phyloP scores from a whole-genome alignment of 768 basidiomycete species.

The Boletus rubescentipes region DNA sequence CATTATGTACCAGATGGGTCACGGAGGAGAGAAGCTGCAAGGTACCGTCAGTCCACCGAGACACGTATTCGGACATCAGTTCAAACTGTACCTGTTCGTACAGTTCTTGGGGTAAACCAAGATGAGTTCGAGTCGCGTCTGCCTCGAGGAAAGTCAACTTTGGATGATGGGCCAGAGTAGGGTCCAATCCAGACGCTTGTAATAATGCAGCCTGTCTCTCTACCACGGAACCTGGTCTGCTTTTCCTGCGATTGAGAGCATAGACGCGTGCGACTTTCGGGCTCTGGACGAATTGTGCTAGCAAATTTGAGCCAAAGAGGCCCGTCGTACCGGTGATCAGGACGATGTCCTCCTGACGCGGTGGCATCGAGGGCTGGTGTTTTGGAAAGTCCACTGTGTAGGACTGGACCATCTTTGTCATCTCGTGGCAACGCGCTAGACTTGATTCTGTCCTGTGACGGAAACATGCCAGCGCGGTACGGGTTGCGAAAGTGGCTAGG shows the following conservation, averaged over 20 bases:
- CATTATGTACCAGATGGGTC: conserved; percentile 41
- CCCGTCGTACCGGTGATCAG: conserved; percentile 38
- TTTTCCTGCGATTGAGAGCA: conserved; percentile 27
- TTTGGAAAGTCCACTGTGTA: conserved; percentile 8
- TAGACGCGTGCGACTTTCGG: conserved; percentile 23
- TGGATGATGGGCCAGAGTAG: conserved; percentile 22
- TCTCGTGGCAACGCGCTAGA: conserved; percentile 13
- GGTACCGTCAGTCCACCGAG: background rate
- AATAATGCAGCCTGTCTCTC: conserved; percentile 31
- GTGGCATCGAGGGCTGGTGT: conserved; percentile 1
- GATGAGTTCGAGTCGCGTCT: conserved; percentile 16
- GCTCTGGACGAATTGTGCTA: conserved; percentile 22
- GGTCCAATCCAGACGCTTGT: conserved; percentile 32
- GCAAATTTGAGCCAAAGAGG: conserved; percentile 31
- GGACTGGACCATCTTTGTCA: conserved; percentile 9
- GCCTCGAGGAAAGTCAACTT: conserved; percentile 37
- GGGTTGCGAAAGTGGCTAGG: conserved; percentile 19
- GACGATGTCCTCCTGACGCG: conserved; percentile 13
- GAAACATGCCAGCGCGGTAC: conserved; percentile 11
- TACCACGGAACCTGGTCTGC: conserved; percentile 12
- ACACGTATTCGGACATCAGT: background rate
- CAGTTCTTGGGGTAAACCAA: conserved; percentile 28
- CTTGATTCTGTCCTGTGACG: conserved; percentile 11
- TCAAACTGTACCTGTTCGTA: conserved; percentile 27
- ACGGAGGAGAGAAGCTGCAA: conserved; percentile 23